Percentiles rank a stretch among this genome's conserved stretches.
Conservation (phyloP, 768 basidiomycete species). For the Suillus alpinus region DNA sequence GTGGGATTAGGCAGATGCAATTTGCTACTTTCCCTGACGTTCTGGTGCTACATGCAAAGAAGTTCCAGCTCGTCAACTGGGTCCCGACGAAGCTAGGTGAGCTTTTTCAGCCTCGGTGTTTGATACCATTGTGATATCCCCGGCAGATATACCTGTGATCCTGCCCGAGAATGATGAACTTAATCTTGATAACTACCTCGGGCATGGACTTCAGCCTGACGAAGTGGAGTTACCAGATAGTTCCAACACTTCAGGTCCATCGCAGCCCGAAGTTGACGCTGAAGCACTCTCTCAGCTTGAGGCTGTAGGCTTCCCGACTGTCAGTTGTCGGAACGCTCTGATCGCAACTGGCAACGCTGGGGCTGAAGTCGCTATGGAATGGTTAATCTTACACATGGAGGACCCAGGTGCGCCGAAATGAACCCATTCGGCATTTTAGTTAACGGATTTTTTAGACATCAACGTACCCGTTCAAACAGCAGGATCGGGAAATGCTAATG, state of each 20-base stretch:
- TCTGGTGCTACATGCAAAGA: constrained; percentile 86
- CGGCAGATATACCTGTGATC: constrained; percentile 78
- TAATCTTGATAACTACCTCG: constrained; percentile 60
- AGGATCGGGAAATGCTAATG: constrained; percentile 24
- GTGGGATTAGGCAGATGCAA: constrained; percentile 53
- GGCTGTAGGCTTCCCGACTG: constrained; percentile 85
- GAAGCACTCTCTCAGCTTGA: constrained; percentile 74
- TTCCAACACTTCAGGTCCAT: constrained; percentile 34
- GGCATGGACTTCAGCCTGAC: constrained; percentile 62
- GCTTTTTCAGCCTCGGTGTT: constrained; percentile 16
- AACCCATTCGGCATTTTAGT: neutral
- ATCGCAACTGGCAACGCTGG: constrained; percentile 80
- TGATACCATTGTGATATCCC: constrained; percentile 1
- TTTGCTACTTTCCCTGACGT: constrained; percentile 89
- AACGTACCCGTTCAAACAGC: constrained; percentile 64
- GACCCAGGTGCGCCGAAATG: constrained; percentile 63
- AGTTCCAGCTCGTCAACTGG: constrained; percentile 96
- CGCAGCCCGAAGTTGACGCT: constrained; percentile 67
- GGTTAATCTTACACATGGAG: constrained; percentile 94
- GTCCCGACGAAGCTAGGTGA: constrained; percentile 90
- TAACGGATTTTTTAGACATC: constrained; percentile 60
- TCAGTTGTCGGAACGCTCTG: constrained; percentile 88
- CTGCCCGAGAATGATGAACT: constrained; percentile 60
- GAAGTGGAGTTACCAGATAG: constrained; percentile 72
- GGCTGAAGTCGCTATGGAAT: constrained; percentile 87